A percentile compares a stretch with the other conserved stretches of the same genome.
Conservation (phyloP, 129 eudicot species). For the Glebionis coronaria region DNA sequence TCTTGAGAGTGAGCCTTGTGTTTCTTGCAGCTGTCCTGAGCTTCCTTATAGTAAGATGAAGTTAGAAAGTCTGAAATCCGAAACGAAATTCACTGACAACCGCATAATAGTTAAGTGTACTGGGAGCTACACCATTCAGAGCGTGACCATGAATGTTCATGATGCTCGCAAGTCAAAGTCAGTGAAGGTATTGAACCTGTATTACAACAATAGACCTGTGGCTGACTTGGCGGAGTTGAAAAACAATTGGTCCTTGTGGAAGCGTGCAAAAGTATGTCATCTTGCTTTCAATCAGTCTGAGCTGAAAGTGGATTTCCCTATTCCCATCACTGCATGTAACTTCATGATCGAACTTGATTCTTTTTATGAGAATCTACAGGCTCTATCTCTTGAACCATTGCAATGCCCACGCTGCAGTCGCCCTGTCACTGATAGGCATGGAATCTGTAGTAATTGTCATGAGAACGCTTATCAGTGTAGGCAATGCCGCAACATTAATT, state of each 20-base stretch:
- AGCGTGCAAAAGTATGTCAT: constrained; percentile 94
- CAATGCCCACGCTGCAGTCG: too few relatives aligned
- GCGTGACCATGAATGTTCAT: constrained; percentile 96
- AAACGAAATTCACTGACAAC: too few relatives aligned
- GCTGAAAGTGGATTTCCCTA: constrained; percentile 92
- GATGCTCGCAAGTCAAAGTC: constrained; percentile 98
- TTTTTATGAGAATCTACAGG: too few relatives aligned
- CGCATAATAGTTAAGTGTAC: too few relatives aligned
- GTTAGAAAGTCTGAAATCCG: too few relatives aligned
- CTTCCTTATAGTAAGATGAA: too few relatives aligned
- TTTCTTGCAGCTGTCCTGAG: too few relatives aligned
- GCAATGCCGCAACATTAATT: constrained; percentile 94
- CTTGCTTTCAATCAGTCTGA: constrained; percentile 93
- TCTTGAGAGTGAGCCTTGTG: too few relatives aligned
- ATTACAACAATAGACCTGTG: constrained; percentile 97
- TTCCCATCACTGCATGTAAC: constrained; percentile 97
- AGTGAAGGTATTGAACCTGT: constrained; percentile 89
- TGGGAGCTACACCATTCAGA: constrained; percentile 97
- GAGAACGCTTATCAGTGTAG: too few relatives aligned
- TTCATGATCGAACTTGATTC: constrained; percentile 99
- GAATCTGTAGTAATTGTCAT: too few relatives aligned
- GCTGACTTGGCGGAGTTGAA: constrained; percentile 93
- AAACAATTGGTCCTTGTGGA: constrained; percentile 98
- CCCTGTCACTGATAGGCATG: too few relatives aligned
- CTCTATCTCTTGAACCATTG: too few relatives aligned